Evolutionary conservation across 345 rosid species (phyloP).

Genomic region (Melastoma malabathricum): DNA sequence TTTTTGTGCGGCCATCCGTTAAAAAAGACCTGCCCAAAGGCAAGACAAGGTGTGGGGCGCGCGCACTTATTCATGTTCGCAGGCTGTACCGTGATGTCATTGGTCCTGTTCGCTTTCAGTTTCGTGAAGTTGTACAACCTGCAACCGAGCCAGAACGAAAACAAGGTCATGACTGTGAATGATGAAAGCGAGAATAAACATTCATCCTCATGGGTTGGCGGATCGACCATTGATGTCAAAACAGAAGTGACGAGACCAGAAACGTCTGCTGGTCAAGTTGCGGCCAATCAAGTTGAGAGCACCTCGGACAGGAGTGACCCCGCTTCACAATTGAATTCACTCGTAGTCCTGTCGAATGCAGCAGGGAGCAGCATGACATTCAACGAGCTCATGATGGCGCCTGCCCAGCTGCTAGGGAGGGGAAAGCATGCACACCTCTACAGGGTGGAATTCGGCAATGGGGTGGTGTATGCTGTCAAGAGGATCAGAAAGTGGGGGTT

Average conservation of each 20-base stretch:
- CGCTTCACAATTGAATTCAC: slow-evolving; percentile 17
- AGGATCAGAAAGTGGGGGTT: slow-evolving; percentile 50
- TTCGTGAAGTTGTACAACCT: slow-evolving; percentile 9
- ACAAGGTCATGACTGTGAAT: slow-evolving; percentile 6
- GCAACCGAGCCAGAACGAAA: not conserved
- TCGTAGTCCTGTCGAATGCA: slow-evolving; percentile 36
- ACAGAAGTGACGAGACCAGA: not conserved
- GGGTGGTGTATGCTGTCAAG: slow-evolving; percentile 32
- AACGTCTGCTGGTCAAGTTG: slow-evolving; percentile 17
- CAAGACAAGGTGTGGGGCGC: slow-evolving; percentile 8
- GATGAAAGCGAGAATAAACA: slow-evolving; percentile 13
- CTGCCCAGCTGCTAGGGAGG: slow-evolving; percentile 47
- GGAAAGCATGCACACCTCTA: slow-evolving; percentile 42
- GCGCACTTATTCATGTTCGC: slow-evolving; percentile 25
- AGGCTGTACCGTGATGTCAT: slow-evolving; percentile 25
- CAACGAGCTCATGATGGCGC: slow-evolving; percentile 46
- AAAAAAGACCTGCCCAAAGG: slow-evolving; percentile 15
- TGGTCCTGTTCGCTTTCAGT: slow-evolving; percentile 14
- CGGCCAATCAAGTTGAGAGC: too few species aligned
- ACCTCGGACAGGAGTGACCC: slow-evolving; percentile 14
- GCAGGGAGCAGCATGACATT: slow-evolving; percentile 25
- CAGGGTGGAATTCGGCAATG: slow-evolving; percentile 27
- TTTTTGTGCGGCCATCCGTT: slow-evolving; percentile 25
- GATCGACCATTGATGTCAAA: not conserved
- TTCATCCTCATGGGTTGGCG: slow-evolving; percentile 3